Evolutionary conservation across 2,329 filamentous ascomycete genomes (phyloP).

Genomic region (Dactylellina sp.): DNA sequence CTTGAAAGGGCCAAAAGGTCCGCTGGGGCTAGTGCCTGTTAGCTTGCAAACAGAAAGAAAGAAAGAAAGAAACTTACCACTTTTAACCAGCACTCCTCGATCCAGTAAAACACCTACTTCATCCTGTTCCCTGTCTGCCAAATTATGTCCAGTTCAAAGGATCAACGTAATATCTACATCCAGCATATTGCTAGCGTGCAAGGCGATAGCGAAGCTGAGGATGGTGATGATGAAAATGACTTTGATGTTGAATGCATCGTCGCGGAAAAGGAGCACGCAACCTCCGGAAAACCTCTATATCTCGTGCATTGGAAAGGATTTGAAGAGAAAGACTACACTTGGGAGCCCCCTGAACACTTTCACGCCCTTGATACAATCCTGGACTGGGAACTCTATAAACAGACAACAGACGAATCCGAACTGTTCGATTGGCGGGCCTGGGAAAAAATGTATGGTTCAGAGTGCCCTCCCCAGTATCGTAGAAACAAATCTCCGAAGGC

Average conservation of each 20-base stretch:
- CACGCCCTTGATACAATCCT: conserved; percentile 62
- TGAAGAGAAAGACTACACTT: conserved; percentile 69
- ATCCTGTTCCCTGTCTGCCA: not conserved
- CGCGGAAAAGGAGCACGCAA: conserved; percentile 64
- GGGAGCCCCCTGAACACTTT: conserved; percentile 67
- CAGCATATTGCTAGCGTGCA: no score
- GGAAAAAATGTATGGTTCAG: conserved; percentile 52
- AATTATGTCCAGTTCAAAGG: conserved; percentile 1
- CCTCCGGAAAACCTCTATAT: conserved; percentile 66
- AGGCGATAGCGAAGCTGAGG: not conserved
- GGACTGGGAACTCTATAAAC: conserved; percentile 63
- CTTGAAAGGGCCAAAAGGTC: conserved; percentile 25
- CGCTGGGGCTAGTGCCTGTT: conserved; percentile 5
- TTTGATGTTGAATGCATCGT: conserved; percentile 71
- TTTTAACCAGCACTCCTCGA: no score
- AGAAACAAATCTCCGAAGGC: not conserved
- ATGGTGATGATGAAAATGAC: conserved; percentile 65
- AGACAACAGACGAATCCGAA: conserved; percentile 60
- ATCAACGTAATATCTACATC: not conserved
- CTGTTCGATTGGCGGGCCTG: conserved; percentile 62
- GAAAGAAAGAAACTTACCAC: no score
- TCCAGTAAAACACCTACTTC: conserved; percentile 4
- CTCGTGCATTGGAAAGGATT: conserved; percentile 76
- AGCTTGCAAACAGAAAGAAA: no score
- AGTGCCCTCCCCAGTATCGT: not conserved